Evolutionary conservation across 2,329 filamentous ascomycete genomes (phyloP), one percentile per base, ranked within the genome.

Genomic region (Pleoardoris graminearum): DNA sequence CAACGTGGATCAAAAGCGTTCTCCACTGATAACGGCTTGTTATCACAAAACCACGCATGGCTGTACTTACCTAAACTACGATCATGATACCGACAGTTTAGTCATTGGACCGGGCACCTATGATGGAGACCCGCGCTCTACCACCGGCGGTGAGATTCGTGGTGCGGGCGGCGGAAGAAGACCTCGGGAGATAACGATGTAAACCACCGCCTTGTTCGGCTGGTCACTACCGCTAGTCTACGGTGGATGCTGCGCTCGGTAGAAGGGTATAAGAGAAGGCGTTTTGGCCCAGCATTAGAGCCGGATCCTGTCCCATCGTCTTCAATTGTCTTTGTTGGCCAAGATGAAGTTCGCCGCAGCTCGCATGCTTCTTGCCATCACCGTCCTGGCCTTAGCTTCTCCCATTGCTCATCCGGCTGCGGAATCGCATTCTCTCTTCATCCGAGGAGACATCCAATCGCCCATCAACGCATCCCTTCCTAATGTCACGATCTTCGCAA

Each of bases 401-500:
- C 67, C 67, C 19, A 50, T 69, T 7, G 54, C 60, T 27, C 48
- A 61, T 12, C 50, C 53, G 32, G 54, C 47, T 46, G 52, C 58
- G 5, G 16, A 46, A 45, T 49, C 48, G 8, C 23, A 66, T 51
- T 51, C 58, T 16, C 57, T 71, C 2, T 65, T 69, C 36, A 43
- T 60, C 7, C 61, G 69, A 21, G 66, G 70, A 50, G 67, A 71
- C 35, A 59, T 70, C 33, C 58, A 71, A 45, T 63, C 67, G 7
- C 54, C 67, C 25, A 62, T 75, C 51, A 79, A 80, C 51, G 69
- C 72, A n/a, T 76, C 71, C 29, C 74, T 83, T 0, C 81, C 80
- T 8, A 83, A 83, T 60, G 72, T 85, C 46, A 84, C 80, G 53
- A 81, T 84, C 55, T 82, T 81, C 57, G 79, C 78, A 5, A 83